These are phyloP conservation scores for Teunomyces barrocoloradensis DNA, from an alignment of 805 yeast genomes.

Conservation along the genomic window DNA sequence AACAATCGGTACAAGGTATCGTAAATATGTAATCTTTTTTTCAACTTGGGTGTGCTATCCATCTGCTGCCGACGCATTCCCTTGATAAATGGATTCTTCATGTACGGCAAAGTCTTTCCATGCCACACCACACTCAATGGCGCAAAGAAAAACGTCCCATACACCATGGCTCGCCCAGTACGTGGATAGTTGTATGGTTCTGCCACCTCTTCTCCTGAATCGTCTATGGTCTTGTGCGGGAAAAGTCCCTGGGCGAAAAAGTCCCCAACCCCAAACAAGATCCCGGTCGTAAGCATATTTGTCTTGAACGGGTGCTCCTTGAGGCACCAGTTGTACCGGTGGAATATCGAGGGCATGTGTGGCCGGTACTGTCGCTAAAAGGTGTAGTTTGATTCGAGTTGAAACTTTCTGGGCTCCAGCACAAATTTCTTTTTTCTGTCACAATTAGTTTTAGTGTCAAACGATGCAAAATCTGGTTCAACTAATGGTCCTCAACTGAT, in stretches of 20 bases:
- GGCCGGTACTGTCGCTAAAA: not conserved
- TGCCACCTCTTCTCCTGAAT: slow-evolving; percentile 14
- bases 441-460: too few relatives aligned
- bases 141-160: slow-evolving; percentile 38
- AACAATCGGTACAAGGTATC: slow-evolving; percentile 27
- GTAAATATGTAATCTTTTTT: slow-evolving; percentile 14
- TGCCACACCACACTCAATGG: slow-evolving; percentile 42
- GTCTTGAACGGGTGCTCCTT: slow-evolving; percentile 49
- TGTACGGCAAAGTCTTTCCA: slow-evolving; percentile 32
- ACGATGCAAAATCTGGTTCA: too few relatives aligned
- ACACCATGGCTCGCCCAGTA: slow-evolving; percentile 35
- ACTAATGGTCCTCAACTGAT: too few relatives aligned
- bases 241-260: slow-evolving; percentile 39
- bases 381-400: not conserved
- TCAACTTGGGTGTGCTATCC: slow-evolving; percentile 7
- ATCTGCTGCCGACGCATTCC: slow-evolving; percentile 9
- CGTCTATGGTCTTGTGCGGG: slow-evolving; percentile 28
- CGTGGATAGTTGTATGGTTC: slow-evolving; percentile 25
- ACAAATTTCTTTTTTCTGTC: not conserved
- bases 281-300: slow-evolving; percentile 54
- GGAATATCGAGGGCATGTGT: slow-evolving; percentile 8
- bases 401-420: not conserved
- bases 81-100: slow-evolving; percentile 35
- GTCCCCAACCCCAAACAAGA: slow-evolving; percentile 43
- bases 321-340: slow-evolving; percentile 26